Percentiles rank a stretch among this genome's conserved stretches.
Conservation (phyloP, 306 rosid genomes). For the Castanospermum australe region DNA sequence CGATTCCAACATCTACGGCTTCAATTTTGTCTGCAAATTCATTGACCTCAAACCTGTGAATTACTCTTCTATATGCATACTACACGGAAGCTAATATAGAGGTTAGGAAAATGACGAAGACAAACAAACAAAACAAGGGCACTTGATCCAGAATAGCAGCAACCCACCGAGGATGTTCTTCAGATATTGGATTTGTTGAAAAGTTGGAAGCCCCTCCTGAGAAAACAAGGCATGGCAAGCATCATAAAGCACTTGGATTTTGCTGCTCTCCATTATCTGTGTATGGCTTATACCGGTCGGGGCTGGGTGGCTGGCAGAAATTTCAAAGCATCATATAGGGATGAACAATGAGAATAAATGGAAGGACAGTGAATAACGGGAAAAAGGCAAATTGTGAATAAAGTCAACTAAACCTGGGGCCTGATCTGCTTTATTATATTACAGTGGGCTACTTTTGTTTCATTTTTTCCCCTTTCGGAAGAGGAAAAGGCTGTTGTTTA, state of each 20-base stretch:
- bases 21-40: constrained; percentile 41
- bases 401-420: constrained; percentile 41
- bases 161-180: constrained; percentile 41
- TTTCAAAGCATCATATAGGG: neutral
- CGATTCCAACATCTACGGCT: constrained; percentile 59
- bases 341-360: neutral
- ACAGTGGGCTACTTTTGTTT: constrained; percentile 33
- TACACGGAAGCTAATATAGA: neutral
- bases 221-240: constrained; percentile 45
- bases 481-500: neutral
- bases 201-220: constrained; percentile 37
- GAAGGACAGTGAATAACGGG: neutral
- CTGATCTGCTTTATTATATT: constrained; percentile 22
- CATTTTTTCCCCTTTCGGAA: constrained; percentile 9
- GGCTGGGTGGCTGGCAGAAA: neutral
- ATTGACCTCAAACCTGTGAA: neutral
- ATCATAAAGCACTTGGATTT: constrained; percentile 53
- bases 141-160: neutral
- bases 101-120: neutral
- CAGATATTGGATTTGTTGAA: constrained; percentile 50
- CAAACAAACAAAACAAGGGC: neutral
- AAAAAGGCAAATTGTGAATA: constrained; percentile 12
- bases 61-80: neutral
- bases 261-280: constrained; percentile 37
- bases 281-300: neutral